Evolutionary conservation across 768 basidiomycete genomes (phyloP).

Genomic region (Pisolithus marmoratus): DNA sequence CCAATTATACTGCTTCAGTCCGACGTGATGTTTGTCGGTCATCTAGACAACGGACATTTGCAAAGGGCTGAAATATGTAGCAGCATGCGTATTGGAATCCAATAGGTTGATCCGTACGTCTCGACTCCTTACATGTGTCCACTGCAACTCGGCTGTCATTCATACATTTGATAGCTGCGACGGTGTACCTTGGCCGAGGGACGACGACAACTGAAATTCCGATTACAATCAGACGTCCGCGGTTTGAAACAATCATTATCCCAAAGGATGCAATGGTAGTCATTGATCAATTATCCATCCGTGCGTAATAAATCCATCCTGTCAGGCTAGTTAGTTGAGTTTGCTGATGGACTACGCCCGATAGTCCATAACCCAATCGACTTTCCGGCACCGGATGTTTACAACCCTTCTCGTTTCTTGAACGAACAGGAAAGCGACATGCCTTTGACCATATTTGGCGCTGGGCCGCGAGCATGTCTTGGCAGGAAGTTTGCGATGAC

Average conservation of each 20-base stretch:
- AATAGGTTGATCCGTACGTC: not conserved
- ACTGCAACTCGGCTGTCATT: too few species aligned
- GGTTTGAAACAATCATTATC: not conserved
- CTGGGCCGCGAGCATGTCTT: conserved; percentile 44
- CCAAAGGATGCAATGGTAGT: conserved; percentile 5
- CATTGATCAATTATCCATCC: conserved; percentile 18
- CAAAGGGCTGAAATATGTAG: not conserved
- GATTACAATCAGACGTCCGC: conserved; percentile 8
- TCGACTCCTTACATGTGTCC: not conserved
- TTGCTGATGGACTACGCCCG: not conserved
- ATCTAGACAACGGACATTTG: not conserved
- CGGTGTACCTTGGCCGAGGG: conserved; percentile 16
- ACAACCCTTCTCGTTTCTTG: conserved; percentile 33
- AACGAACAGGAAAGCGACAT: not conserved
- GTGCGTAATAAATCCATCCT: conserved; percentile 8
- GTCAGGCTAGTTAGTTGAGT: too few species aligned
- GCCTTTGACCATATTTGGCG: not conserved
- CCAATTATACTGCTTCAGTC: not conserved
- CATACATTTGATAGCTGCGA: conserved; percentile 11
- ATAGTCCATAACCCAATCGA: conserved; percentile 29
- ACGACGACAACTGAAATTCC: conserved; percentile 17
- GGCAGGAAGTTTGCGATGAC: conserved; percentile 47
- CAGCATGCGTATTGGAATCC: not conserved
- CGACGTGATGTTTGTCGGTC: not conserved
- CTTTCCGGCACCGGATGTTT: conserved; percentile 29